phyloP scores from a whole-genome alignment of 2,329 filamentous ascomycete species.

The Cercospora zeae-maydis region DNA sequence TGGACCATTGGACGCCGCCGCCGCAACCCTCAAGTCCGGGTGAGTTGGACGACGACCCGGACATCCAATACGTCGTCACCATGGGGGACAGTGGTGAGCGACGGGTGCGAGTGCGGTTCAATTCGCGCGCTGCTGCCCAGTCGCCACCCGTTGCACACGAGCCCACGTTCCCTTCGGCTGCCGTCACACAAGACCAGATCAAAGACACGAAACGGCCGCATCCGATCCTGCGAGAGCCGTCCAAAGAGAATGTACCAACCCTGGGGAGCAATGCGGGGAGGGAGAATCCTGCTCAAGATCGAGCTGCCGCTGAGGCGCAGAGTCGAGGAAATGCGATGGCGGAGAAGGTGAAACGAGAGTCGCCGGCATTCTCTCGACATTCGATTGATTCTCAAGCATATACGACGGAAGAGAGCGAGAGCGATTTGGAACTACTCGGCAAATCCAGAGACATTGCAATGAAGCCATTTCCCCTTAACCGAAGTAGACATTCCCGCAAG shows the following conservation, averaged over 20 bases:
- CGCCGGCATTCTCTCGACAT: conserved; percentile 5
- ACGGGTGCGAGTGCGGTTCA: conserved; percentile 9
- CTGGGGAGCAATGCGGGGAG: not conserved
- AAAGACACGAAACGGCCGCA: conserved; percentile 9
- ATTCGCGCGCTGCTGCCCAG: conserved; percentile 2
- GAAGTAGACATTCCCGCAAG: not conserved
- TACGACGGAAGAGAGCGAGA: conserved; percentile 7
- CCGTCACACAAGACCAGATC: conserved; percentile 6
- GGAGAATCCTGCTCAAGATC: not conserved
- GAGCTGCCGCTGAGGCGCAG: conserved; percentile 10
- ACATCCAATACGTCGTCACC: not conserved
- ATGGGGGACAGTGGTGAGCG: conserved; percentile 1
- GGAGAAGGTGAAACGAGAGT: conserved; percentile 9
- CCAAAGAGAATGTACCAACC: conserved; percentile 5
- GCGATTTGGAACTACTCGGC: conserved; percentile 13
- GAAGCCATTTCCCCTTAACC: not conserved
- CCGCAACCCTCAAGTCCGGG: conserved; percentile 6
- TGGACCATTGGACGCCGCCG: not conserved
- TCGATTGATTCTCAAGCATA: conserved; percentile 13
- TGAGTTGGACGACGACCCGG: conserved; percentile 8
- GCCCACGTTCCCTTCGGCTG: conserved; percentile 11
- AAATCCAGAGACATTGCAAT: conserved; percentile 7
- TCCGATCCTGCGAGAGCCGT: conserved; percentile 7
- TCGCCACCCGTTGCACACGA: not conserved
- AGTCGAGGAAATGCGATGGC: conserved; percentile 14